Conservation (phyloP, 352 stramenopile species). For the Globisporangium apiculatum region DNA sequence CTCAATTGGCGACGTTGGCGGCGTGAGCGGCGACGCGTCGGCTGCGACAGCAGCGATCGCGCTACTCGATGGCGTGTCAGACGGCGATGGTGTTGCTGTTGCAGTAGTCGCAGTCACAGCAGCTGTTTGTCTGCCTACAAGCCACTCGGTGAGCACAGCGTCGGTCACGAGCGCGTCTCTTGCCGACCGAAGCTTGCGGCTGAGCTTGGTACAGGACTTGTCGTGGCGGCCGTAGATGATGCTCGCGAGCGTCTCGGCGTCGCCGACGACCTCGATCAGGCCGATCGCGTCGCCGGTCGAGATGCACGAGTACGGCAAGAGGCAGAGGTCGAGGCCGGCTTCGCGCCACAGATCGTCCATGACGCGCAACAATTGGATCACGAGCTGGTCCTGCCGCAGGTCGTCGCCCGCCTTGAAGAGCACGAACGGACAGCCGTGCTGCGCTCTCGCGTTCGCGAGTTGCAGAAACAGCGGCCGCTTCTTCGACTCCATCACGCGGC, state of each 20-base stretch:
- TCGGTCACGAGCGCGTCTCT: slow-evolving; percentile 62
- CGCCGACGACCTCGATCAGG: slow-evolving; percentile 86
- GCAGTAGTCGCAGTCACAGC: too few relatives aligned
- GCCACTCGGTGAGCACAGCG: slow-evolving; percentile 63
- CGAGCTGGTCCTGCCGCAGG: slow-evolving; percentile 91
- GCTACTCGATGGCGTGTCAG: background rate
- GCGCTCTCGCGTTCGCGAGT: slow-evolving; percentile 63
- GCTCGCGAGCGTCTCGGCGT: slow-evolving; percentile 83
- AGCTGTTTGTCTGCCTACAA: slow-evolving; percentile 11
- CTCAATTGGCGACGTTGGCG: slow-evolving; percentile 2
- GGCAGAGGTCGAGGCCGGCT: slow-evolving; percentile 73
- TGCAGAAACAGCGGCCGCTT: slow-evolving; percentile 89
- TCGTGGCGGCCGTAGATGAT: slow-evolving; percentile 79
- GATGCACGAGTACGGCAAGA: slow-evolving; percentile 85
- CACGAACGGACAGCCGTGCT: slow-evolving; percentile 55
- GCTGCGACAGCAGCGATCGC: too few relatives aligned
- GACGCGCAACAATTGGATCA: slow-evolving; percentile 86
- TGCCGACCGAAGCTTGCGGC: slow-evolving; percentile 57
- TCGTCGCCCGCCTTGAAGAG: slow-evolving; percentile 94
- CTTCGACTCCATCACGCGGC: slow-evolving; percentile 92
- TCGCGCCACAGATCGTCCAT: slow-evolving; percentile 90
- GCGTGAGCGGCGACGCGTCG: background rate
- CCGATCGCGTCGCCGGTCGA: slow-evolving; percentile 82
- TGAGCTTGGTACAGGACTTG: slow-evolving; percentile 46
- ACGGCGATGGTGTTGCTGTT: too few relatives aligned